Evolutionary conservation across 495 filamentous ascomycete genomes (phyloP), one percentile per base, ranked within the genome.

Genomic region (Xylaria venustula): DNA sequence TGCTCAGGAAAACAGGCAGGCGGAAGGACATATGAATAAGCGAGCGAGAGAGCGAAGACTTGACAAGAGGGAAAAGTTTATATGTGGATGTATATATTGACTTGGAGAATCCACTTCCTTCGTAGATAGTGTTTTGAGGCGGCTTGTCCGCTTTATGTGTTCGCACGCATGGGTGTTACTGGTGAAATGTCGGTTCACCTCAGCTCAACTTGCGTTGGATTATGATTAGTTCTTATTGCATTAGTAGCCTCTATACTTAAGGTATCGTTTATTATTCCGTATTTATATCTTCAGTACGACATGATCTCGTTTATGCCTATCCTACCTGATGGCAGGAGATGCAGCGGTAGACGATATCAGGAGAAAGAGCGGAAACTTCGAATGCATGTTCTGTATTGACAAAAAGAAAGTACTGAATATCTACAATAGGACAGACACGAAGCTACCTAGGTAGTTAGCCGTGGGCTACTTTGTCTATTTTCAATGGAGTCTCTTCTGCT

Each of bases 401-500:
- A 26, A 61, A 46, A 61, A 20, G 50, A 41, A 48, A 61, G 14
- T 54, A n/a, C n/a, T 36, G 12, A n/a, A 54, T 54, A 61, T 61
- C 58, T 61, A 61, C 58, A 54, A 47, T 45, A 61, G 50, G 58
- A 54, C 41, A 53, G 30, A 54, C 17, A 61, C 30, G 22, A 61
- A 8, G 26, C 47, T 30, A 7, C 14, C 7, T 30, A 30, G 46
- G 32, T 47, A 20, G 58, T 61, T 60, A 12, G 62, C 62, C 20
- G 26, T 57, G 42, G 64, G 54, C 45, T 20, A 32, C 25, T 20
- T 55, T 32, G 60, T 69, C 67, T 34, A 41, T 66, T 62, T 20
- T 46, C 66, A 28, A 51, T 64, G 14, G 81, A 82, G 62, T 87
- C 80, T 81, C 48, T 34, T 34, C 85, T 55, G 88, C 88, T 86